Base-by-base conservation (phyloP, 768 basidiomycete species). In the Cantharellus anzutake region DNA sequence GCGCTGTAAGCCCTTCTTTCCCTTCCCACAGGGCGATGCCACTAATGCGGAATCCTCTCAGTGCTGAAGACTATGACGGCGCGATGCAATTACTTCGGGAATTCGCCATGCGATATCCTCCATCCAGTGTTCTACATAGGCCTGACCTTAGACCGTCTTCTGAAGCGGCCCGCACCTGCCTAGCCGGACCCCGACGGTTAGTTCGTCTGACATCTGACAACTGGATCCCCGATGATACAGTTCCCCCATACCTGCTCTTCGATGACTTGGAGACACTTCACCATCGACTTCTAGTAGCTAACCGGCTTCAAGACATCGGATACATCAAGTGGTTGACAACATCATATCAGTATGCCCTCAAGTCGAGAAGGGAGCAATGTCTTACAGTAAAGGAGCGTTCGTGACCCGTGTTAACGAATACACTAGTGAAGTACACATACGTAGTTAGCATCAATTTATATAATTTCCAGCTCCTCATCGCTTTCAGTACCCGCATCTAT, bases 201-300 rank as follows among this genome's bases (percentile, higher is more conserved):
- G 83, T 94, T 29, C 81, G 86, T 29, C 73, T 88, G 64, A 79
- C 78, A 2, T 76, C 81, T 3, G 68, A 71, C 0, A 69, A 73
- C 2, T 78, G 80, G 16, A 74, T 84, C 2, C 77, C 79, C 1
- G 92, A 96, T 66, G 84, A 89, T 64, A 67, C 76, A 34, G 82
- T 96, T 3, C 86, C 91, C 0, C 91, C 91, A 0, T 68, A 91
- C 44, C 65, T 94, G 29, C 75, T 79, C 7, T 94, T 91, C 67
- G 64, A 71, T 14, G 89, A 94, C 67, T 63, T 94, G n/a, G 83
- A 86, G 63, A 62, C 83, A 3, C 72, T 96, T 57, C 90, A 94
- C 67, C 78, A 88, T 60, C 74, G 83, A 37, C 70, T 91, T 38
- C 79, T 83, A 4, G 51, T 65, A 7, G 7, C 7, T 11, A 51